These are phyloP conservation scores for Knufia fluminis DNA, from an alignment of 2,329 filamentous ascomycete genomes.

Conservation along the genomic window DNA sequence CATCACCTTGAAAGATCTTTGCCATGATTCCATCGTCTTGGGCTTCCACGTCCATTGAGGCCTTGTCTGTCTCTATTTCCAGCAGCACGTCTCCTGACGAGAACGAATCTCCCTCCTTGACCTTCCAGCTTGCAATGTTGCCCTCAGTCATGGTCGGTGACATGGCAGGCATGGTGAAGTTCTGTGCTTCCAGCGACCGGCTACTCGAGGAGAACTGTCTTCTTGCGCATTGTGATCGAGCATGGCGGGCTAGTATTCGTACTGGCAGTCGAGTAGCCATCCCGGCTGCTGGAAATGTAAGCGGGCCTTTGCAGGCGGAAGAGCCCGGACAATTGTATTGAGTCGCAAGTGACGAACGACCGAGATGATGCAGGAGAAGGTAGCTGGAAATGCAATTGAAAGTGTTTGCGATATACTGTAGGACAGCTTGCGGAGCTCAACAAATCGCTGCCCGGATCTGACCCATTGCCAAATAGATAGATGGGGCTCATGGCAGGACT, in stretches of 20 bases:
- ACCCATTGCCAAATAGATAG: no score
- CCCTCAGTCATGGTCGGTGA: slow-evolving; percentile 93
- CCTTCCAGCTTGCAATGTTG: slow-evolving; percentile 74
- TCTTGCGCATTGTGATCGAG: slow-evolving; percentile 16
- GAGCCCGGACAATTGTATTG: background rate
- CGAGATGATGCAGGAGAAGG: no score
- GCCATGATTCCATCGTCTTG: slow-evolving; percentile 80
- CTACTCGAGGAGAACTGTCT: slow-evolving; percentile 17
- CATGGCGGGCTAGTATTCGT: slow-evolving; percentile 19
- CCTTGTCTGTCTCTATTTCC: slow-evolving; percentile 91
- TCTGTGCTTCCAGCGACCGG: slow-evolving; percentile 58
- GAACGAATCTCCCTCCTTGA: slow-evolving; percentile 78
- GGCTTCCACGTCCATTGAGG: slow-evolving; percentile 88
- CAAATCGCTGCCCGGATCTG: background rate
- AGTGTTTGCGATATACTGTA: background rate
- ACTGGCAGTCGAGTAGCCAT: slow-evolving; percentile 22
- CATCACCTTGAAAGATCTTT: slow-evolving; percentile 65
- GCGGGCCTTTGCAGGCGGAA: background rate
- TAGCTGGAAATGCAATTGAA: background rate
- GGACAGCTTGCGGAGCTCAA: background rate
- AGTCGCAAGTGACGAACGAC: no score
- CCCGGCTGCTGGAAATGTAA: background rate
- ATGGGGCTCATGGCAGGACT: no score
- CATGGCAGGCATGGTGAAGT: slow-evolving; percentile 84
- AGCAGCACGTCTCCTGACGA: slow-evolving; percentile 76